Conservation (phyloP, 176 grass and related monocot species). For the Aegilops speltoides region DNA sequence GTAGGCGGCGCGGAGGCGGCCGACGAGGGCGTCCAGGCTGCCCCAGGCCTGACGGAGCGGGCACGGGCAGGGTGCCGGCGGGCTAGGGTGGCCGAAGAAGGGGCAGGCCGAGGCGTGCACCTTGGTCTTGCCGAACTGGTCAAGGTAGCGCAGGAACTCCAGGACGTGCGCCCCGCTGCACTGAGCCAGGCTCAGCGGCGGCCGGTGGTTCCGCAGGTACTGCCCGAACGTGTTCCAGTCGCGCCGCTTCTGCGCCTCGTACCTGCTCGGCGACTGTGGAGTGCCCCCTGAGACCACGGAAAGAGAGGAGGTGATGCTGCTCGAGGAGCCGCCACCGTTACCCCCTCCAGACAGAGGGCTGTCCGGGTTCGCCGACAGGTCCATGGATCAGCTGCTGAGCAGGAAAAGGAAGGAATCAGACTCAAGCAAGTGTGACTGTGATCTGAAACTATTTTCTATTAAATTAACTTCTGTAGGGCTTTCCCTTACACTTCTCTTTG, state of each 20-base stretch:
- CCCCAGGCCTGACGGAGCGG: constrained; percentile 93
- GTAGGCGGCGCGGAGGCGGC: constrained; percentile 83
- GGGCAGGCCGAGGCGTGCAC: constrained; percentile 74
- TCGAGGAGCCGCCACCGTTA: constrained; percentile 17
- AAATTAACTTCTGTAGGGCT: constrained; percentile 16
- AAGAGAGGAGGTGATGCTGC: neutral
- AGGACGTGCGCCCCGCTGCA: constrained; percentile 93
- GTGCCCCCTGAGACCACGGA: constrained; percentile 34
- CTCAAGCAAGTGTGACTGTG: constrained; percentile 9
- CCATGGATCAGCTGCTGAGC: constrained; percentile 43
- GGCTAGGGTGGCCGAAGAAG: constrained; percentile 81
- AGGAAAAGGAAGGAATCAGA: neutral
- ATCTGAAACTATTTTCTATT: constrained; percentile 39
- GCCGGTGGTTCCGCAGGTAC: constrained; percentile 75
- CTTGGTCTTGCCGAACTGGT: constrained; percentile 98
- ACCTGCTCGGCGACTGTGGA: constrained; percentile 57
- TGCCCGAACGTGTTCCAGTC: constrained; percentile 85
- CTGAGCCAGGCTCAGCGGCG: constrained; percentile 62
- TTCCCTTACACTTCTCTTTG: neutral
- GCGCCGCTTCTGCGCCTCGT: constrained; percentile 72
- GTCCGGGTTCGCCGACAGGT: constrained; percentile 45
- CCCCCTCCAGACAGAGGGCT: constrained; percentile 47
- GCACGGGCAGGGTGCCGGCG: constrained; percentile 81
- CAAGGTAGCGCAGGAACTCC: constrained; percentile 94
- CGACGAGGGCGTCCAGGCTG: constrained; percentile 87